A percentile compares a stretch with the other conserved stretches of the same genome.
Conservation (phyloP, 1,284 basidiomycete genomes). For the Wolfiporia cocos region DNA sequence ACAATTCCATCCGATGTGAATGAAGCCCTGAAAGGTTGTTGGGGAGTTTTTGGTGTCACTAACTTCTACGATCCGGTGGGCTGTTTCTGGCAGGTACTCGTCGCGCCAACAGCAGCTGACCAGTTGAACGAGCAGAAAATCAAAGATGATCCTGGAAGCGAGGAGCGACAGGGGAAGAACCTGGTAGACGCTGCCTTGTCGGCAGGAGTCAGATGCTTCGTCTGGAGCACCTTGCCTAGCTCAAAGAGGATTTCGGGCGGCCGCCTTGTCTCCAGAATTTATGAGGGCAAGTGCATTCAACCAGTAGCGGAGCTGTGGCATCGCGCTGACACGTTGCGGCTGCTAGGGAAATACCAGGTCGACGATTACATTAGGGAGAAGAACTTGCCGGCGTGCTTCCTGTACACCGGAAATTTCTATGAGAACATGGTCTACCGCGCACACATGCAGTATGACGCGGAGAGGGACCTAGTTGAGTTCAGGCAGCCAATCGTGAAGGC, state of each 20-base stretch:
- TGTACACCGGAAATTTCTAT: constrained; percentile 21
- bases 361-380: constrained; percentile 18
- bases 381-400: constrained; percentile 10
- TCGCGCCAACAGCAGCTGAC: neutral
- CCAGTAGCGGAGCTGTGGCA: neutral
- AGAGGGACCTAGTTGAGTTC: constrained; percentile 17
- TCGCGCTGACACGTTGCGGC: neutral
- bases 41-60: constrained; percentile 22
- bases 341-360: constrained; percentile 17
- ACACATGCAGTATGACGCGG: constrained; percentile 17
- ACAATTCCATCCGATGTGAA: constrained; percentile 12
- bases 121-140: constrained; percentile 12
- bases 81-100: neutral
- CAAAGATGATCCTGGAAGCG: constrained; percentile 19
- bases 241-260: constrained; percentile 17
- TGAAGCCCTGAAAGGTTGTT: constrained; percentile 15
- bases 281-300: constrained; percentile 13
- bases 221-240: constrained; percentile 21
- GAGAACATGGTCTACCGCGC: constrained; percentile 20
- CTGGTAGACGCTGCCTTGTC: constrained; percentile 17
- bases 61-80: constrained; percentile 21
- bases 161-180: constrained; percentile 21
- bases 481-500: constrained; percentile 17
- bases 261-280: constrained; percentile 18
- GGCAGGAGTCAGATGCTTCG: constrained; percentile 14